A percentile compares a stretch with the other conserved stretches of the same genome.
Evolutionary conservation across 2,329 filamentous ascomycete species (phyloP).

Genomic region (Cladosporium halotolerans): DNA sequence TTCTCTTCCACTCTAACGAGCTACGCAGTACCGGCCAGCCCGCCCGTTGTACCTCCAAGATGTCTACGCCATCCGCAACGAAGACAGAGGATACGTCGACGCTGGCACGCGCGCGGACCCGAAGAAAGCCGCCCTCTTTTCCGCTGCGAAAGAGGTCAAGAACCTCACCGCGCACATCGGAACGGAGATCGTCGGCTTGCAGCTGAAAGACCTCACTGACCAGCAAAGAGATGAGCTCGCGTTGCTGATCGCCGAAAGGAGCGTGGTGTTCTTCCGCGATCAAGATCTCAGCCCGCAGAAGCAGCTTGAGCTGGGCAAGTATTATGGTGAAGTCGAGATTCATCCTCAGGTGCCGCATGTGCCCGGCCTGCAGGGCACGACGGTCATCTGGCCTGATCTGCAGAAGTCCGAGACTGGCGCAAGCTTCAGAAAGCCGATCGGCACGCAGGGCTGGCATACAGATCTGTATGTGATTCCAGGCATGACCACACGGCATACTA

Average conservation of each 20-base stretch:
- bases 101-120: conserved; percentile 59
- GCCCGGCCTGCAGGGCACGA: conserved; percentile 57
- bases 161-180: conserved; percentile 57
- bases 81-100: conserved; percentile 51
- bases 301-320: conserved; percentile 57
- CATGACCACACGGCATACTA: conserved; percentile 28
- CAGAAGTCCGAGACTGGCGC: conserved; percentile 55
- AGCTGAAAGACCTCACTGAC: conserved; percentile 55
- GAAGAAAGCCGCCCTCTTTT: conserved; percentile 55
- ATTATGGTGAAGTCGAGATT: conserved; percentile 60
- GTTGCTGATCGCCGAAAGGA: conserved; percentile 56
- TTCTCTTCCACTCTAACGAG: not conserved
- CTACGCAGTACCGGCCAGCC: conserved; percentile 52
- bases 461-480: conserved; percentile 20
- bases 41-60: conserved; percentile 64
- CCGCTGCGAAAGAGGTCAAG: conserved; percentile 57
- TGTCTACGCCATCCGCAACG: conserved; percentile 57
- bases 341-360: conserved; percentile 68
- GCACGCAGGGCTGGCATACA: conserved; percentile 60
- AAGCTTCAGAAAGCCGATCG: conserved; percentile 61
- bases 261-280: conserved; percentile 62
- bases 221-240: conserved; percentile 58
- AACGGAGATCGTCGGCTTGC: conserved; percentile 58
- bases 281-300: conserved; percentile 57
- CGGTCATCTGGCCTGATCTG: conserved; percentile 60